Percentiles rank a stretch among this genome's conserved stretches.
Evolutionary conservation across 1,284 basidiomycete genomes (phyloP).

Genomic region (Exsudoporus floridanus): DNA sequence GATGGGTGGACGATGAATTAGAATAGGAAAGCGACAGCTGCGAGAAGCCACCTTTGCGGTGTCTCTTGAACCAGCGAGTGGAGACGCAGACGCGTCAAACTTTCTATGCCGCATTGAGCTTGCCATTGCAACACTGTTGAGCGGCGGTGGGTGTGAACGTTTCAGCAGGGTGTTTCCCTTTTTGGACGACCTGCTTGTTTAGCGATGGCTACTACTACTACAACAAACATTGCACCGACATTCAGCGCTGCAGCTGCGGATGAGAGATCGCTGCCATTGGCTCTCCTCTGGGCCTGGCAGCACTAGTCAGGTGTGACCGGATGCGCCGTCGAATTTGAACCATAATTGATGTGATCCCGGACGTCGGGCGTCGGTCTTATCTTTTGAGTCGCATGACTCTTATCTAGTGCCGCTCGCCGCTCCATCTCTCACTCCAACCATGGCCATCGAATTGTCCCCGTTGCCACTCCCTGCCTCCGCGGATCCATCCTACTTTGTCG

Average conservation of each 20-base stretch:
- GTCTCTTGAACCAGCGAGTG: neutral
- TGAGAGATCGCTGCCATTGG: slow-evolving; percentile 13
- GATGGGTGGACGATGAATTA: neutral
- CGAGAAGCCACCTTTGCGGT: slow-evolving; percentile 10
- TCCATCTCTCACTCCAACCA: slow-evolving; percentile 21
- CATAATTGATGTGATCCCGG: neutral
- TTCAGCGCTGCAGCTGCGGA: slow-evolving; percentile 4
- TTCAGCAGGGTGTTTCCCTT: neutral
- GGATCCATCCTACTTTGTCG: slow-evolving; percentile 53
- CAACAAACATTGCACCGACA: neutral
- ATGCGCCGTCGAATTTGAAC: no score
- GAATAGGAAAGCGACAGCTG: neutral
- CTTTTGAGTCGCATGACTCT: no score
- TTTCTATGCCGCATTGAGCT: slow-evolving; percentile 28
- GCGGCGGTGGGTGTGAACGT: neutral
- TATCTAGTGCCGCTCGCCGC: no score
- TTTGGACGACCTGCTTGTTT: neutral
- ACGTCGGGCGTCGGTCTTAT: neutral
- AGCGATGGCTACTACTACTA: no score
- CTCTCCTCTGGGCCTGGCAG: neutral
- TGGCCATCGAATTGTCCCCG: slow-evolving; percentile 57
- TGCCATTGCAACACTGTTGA: slow-evolving; percentile 1
- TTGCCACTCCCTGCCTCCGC: slow-evolving; percentile 61
- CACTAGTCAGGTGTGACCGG: neutral
- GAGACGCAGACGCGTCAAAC: neutral